phyloP scores from a whole-genome alignment of 352 stramenopile species.

The Globisporangium camurandrum region DNA sequence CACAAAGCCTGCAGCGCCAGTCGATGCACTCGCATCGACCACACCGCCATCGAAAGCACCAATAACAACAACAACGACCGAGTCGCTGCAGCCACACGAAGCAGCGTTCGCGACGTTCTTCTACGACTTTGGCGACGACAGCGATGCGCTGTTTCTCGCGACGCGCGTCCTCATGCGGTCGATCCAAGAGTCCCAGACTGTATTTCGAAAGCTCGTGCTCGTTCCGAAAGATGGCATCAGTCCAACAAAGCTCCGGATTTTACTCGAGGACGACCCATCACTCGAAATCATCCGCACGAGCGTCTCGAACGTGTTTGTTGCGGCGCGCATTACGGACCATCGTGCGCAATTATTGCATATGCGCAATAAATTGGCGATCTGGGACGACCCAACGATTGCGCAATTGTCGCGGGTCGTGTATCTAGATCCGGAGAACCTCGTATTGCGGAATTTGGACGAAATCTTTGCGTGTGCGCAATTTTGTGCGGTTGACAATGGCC shows the following conservation, averaged over 20 bases:
- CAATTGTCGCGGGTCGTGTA: conserved; percentile 67
- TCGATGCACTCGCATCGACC: neutral
- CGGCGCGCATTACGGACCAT: conserved; percentile 47
- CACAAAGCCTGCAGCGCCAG: too few relatives aligned
- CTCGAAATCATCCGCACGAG: conserved; percentile 59
- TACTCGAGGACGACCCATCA: conserved; percentile 45
- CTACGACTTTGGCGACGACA: conserved; percentile 20
- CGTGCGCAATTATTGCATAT: conserved; percentile 73
- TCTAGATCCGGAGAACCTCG: conserved; percentile 70
- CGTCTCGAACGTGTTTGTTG: conserved; percentile 64
- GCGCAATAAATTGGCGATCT: conserved; percentile 77
- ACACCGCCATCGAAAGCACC: neutral
- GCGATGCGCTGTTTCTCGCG: conserved; percentile 18
- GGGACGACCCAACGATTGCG: conserved; percentile 62
- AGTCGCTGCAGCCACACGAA: conserved; percentile 9
- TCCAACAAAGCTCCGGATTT: conserved; percentile 22
- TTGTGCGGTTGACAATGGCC: conserved; percentile 74
- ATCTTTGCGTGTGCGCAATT: conserved; percentile 77
- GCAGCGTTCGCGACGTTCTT: conserved; percentile 20
- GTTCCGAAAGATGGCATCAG: conserved; percentile 56
- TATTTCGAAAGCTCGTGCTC: conserved; percentile 64
- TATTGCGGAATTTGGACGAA: conserved; percentile 74
- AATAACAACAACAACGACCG: neutral
- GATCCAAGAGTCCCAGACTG: conserved; percentile 23
- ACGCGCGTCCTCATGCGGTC: conserved; percentile 18